These are phyloP conservation scores for Geosmithia morbida DNA, from an alignment of 2,329 filamentous ascomycete genomes.

Conservation along the genomic window DNA sequence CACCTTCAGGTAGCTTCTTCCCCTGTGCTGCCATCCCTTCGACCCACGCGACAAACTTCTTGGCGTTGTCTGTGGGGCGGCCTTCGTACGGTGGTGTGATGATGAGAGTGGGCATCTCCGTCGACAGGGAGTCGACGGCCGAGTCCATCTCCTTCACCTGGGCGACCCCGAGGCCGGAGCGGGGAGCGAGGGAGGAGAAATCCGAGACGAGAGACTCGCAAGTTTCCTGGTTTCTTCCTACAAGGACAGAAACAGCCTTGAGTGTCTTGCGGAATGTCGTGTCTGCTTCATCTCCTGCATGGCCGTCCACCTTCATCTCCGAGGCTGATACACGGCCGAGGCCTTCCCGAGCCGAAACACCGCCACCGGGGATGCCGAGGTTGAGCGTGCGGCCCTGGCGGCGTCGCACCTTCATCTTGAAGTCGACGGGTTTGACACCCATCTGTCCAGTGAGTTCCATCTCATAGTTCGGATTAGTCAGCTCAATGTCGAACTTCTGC, in stretches of 20 bases:
- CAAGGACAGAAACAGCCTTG: slow-evolving; percentile 20
- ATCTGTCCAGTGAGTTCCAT: slow-evolving; percentile 40
- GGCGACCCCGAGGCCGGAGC: slow-evolving; percentile 40
- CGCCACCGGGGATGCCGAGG: not conserved
- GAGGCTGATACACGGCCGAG: not conserved
- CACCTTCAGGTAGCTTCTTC: slow-evolving; percentile 18
- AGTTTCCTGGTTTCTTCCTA: slow-evolving; percentile 48
- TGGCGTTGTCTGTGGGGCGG: slow-evolving; percentile 58
- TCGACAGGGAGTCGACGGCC: slow-evolving; percentile 41
- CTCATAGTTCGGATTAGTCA: slow-evolving; percentile 45
- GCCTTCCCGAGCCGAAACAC: not conserved
- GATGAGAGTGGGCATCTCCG: slow-evolving; percentile 37
- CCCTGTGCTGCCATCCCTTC: slow-evolving; percentile 30
- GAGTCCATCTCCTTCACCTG: slow-evolving; percentile 44
- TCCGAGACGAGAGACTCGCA: slow-evolving; percentile 55
- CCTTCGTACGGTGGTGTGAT: slow-evolving; percentile 64
- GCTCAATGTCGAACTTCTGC: slow-evolving; percentile 32
- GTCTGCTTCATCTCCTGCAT: not conserved
- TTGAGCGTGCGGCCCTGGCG: not conserved
- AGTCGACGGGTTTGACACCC: slow-evolving; percentile 49
- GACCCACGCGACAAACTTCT: slow-evolving; percentile 54
- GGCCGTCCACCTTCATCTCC: not conserved
- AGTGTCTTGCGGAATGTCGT: not conserved
- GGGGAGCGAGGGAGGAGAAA: slow-evolving; percentile 41
- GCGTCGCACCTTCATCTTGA: slow-evolving; percentile 14